Evolutionary conservation across 768 basidiomycete genomes (phyloP).

Genomic region (Lentinula guzmanii): DNA sequence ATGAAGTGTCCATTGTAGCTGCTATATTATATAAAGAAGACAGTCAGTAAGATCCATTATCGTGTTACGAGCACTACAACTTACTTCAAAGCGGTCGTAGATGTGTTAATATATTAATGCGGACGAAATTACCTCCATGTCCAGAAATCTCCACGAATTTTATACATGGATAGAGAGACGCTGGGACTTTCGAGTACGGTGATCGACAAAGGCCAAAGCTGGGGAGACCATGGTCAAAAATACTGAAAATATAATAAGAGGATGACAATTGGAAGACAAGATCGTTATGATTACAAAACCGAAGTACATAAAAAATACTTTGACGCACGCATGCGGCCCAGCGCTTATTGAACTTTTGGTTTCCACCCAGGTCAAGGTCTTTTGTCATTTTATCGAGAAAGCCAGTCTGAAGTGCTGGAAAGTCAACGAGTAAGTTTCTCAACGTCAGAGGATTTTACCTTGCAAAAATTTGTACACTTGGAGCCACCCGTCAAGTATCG

Average conservation of each 20-base stretch:
- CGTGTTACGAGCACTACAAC: neutral
- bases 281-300: neutral
- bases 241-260: neutral
- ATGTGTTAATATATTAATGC: neutral
- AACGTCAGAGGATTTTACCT: too few relatives aligned
- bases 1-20: neutral
- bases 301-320: neutral
- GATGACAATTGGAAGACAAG: neutral
- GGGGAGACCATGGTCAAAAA: neutral
- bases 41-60: neutral
- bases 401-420: too few relatives aligned
- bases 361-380: neutral
- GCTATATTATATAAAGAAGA: neutral
- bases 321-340: neutral
- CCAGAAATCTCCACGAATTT: neutral
- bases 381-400: too few relatives aligned
- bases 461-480: too few relatives aligned
- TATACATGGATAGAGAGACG: neutral
- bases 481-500: too few relatives aligned
- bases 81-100: neutral
- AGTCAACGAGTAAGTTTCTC: too few relatives aligned
- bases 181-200: neutral
- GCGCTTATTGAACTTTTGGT: neutral
- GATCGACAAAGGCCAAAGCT: neutral
- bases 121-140: neutral